Evolutionary conservation across 768 basidiomycete genomes (phyloP).

Genomic region (Agrocybe pediades): DNA sequence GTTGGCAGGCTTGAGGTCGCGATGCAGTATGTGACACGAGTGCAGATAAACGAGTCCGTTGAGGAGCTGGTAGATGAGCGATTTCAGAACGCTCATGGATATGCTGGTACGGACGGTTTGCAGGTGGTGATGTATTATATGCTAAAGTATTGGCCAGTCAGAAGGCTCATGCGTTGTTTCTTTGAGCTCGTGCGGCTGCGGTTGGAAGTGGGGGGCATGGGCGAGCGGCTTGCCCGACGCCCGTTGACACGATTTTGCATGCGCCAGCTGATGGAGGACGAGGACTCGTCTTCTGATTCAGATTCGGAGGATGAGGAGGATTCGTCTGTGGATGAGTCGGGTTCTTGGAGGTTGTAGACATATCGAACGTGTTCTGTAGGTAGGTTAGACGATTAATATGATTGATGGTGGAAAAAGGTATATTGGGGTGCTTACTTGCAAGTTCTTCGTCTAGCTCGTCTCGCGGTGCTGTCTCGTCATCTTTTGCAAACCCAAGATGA

Average conservation of each 20-base stretch:
- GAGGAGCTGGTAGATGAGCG: slow-evolving; percentile 90
- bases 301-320: slow-evolving; percentile 46
- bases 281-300: slow-evolving; percentile 57
- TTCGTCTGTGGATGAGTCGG: slow-evolving; percentile 43
- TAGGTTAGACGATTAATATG: background rate
- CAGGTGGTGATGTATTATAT: slow-evolving; percentile 98
- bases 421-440: slow-evolving; percentile 56
- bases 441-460: slow-evolving; percentile 71
- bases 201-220: too few relatives aligned
- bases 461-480: slow-evolving; percentile 43
- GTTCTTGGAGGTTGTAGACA: slow-evolving; percentile 60
- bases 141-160: slow-evolving; percentile 71
- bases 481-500: slow-evolving; percentile 59
- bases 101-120: slow-evolving; percentile 83
- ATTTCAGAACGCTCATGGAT: slow-evolving; percentile 81
- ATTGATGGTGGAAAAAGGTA: background rate
- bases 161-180: slow-evolving; percentile 58
- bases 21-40: slow-evolving; percentile 91
- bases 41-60: slow-evolving; percentile 98
- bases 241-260: slow-evolving; percentile 14
- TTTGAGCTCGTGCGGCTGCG: too few relatives aligned
- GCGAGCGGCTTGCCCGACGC: slow-evolving; percentile 19
- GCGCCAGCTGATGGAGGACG: slow-evolving; percentile 10
- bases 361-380: slow-evolving; percentile 64
- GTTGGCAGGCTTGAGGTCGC: slow-evolving; percentile 98